Evolutionary conservation across 78 protist genomes (phyloP).

Genomic region (Cavenderia fasciculata): DNA sequence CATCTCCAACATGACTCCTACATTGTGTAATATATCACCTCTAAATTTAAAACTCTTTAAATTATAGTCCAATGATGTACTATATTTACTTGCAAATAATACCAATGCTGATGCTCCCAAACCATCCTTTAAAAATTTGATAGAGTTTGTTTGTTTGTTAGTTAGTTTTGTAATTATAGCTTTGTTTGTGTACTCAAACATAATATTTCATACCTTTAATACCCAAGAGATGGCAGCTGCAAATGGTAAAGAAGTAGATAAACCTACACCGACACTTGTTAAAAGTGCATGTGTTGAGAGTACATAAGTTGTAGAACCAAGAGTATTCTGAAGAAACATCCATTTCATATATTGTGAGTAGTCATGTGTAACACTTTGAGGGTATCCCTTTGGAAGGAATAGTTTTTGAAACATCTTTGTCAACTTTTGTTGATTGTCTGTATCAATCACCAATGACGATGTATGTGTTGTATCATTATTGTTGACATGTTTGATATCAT

Average conservation of each 20-base stretch:
- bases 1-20: constrained; percentile 78
- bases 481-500: too few relatives aligned
- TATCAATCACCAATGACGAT: not conserved
- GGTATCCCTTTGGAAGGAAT: constrained; percentile 73
- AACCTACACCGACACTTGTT: constrained; percentile 50
- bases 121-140: constrained; percentile 81
- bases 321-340: constrained; percentile 54
- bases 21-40: constrained; percentile 73
- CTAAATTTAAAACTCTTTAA: constrained; percentile 60
- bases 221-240: constrained; percentile 80
- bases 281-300: constrained; percentile 67
- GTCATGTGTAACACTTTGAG: constrained; percentile 26
- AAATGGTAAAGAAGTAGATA: constrained; percentile 27
- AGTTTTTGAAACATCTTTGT: not conserved
- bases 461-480: not conserved
- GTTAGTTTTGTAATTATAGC: not conserved
- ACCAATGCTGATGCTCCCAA: constrained; percentile 67
- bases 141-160: too few relatives aligned
- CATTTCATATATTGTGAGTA: constrained; percentile 52
- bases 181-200: not conserved
- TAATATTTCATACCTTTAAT: not conserved
- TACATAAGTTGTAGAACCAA: constrained; percentile 71
- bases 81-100: constrained; percentile 60
- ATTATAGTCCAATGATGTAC: constrained; percentile 69
- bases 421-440: not conserved